Evolutionary conservation across 2,329 filamentous ascomycete genomes (phyloP).

Genomic region (Trichoderma sp.): DNA sequence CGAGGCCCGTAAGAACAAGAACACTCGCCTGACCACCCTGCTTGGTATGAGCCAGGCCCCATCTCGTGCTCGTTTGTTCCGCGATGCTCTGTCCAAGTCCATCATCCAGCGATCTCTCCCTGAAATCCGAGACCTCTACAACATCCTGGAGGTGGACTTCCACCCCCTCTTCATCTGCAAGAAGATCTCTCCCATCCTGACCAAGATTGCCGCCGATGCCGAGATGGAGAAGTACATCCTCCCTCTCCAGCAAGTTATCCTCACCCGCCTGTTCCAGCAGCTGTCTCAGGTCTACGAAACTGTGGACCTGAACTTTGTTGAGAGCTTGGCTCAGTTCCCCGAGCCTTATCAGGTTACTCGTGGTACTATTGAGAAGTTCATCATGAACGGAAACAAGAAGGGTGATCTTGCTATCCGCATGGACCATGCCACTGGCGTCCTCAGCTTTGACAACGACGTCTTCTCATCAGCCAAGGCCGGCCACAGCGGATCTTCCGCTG

Average conservation of each 20-base stretch:
- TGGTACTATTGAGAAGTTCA: constrained; percentile 97
- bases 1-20: constrained; percentile 97
- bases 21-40: constrained; percentile 91
- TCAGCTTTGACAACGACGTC: constrained; percentile 97
- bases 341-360: constrained; percentile 91
- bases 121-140: constrained; percentile 95
- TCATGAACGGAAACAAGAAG: constrained; percentile 99
- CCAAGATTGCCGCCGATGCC: constrained; percentile 86
- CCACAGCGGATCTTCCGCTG: constrained; percentile 76
- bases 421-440: constrained; percentile 88
- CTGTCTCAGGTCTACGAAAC: constrained; percentile 98
- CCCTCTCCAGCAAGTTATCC: constrained; percentile 95
- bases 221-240: constrained; percentile 98
- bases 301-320: constrained; percentile 89
- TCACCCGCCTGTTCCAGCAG: constrained; percentile 98
- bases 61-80: constrained; percentile 87
- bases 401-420: constrained; percentile 94
- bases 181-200: constrained; percentile 95
- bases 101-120: constrained; percentile 87
- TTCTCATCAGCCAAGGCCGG: constrained; percentile 95
- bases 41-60: constrained; percentile 89
- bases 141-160: constrained; percentile 98
- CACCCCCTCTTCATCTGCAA: constrained; percentile 98
- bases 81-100: constrained; percentile 91
- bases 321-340: constrained; percentile 91